Base-by-base conservation (phyloP, 768 basidiomycete genomes). In the Boletus rex-veris region DNA sequence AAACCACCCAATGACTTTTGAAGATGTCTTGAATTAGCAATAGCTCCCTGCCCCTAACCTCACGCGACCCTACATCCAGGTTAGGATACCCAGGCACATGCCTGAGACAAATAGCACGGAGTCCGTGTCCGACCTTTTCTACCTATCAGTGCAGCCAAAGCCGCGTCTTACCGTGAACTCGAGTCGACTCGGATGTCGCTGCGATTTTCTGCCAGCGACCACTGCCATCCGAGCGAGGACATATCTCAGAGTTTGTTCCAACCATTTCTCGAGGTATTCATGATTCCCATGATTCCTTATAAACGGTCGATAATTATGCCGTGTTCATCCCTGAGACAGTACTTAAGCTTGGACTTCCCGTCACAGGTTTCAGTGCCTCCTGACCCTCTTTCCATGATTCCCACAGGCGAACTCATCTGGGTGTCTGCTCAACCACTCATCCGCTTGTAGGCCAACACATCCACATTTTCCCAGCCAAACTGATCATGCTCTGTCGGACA, bases 361-460 rank as follows among this genome's bases (percentile, higher is more conserved):
- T n/a, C n/a, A 9, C 19, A 37, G 19, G 5, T 3, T 21, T 35
- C 38, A 53, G 26, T 16, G 18, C n/a, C 37, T 31, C 44, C 43
- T 36, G 12, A 46, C 19, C 45, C 9, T 30, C 7, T 18, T 44
- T n/a, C 30, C 47, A 68, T 68, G 66, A 54, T 68, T 37, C 35
- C 75, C 38, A 58, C 65, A 12, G 77, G 81, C 12, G 70, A 76
- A 14, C 69, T 86, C 49, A 80, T 86, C 47, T 86, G 85, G 84
- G 75, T 83, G 26, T 83, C 85, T 19, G 73, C 75, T 42, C 74
- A 81, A 50, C 84, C 84, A 3, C 69, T 86, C 43, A 71, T 85
- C 52, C 76, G 83, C 58, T 66, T 86, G 84, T 84, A 63, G 35
- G 15, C 15, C n/a, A 21, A 57, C 24, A 39, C 30, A 45, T 36